Evolutionary conservation across 352 stramenopile species (phyloP), one percentile per base, ranked within the genome.

Genomic region (Phytophthora agathidicida): DNA sequence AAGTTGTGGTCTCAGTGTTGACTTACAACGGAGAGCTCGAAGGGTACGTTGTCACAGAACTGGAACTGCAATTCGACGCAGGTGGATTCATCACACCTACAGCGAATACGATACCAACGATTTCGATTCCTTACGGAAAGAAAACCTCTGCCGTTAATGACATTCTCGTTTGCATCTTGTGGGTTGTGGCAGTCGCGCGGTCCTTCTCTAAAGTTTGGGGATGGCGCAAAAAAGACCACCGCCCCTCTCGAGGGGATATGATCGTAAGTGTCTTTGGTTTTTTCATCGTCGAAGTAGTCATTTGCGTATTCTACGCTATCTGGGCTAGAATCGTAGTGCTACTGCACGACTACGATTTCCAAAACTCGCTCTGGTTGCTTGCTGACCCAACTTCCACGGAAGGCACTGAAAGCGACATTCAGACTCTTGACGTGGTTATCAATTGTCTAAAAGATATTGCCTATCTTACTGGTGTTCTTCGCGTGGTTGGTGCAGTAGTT

Each of bases 21-120:
- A 75, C 62, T 7, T 82, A 78, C 59, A 80, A 84, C 28, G 75
- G 68, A 1, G 75, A 84, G 36, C 32, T 84, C 1, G 31, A 75
- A n/a, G 56, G 53, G 1, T 80, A 80, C 38, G 66, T 57, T 1
- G 46, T 78, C 13, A 77, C 69, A 0, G 43, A 71, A 10, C 33
- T 82, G 11, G 37, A 7, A 0, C 16, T 84, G 9, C 22, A 60
- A 13, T 80, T 77, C 20, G 23, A 79, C n/a, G 56, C 50, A 9
- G 69, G 71, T 13, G 69, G 71, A 0, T 73, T 47, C 19, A 48
- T 80, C 24, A 56, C 71, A 1, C 57, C 60, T 1, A 71, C 43
- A 17, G 60, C 41, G 10, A 47, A 14, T 17, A 72, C 60, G 1
- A 71, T 33, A 20, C 51, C 49, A 30, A 65, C 44, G 7, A 62